phyloP scores from a whole-genome alignment of 768 basidiomycete genomes.

The Podaxis sp. region DNA sequence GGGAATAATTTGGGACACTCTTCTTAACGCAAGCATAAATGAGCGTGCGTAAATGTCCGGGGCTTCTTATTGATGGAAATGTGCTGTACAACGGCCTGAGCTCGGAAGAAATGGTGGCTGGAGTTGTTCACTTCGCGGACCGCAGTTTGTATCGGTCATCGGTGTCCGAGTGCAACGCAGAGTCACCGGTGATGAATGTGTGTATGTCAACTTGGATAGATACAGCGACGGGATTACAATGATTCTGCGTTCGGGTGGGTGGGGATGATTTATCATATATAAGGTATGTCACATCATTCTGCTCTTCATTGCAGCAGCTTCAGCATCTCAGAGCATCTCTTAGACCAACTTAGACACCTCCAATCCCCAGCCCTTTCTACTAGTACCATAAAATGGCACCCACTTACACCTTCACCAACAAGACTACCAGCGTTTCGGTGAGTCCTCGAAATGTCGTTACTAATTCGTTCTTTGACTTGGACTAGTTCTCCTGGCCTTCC shows the following conservation, averaged over 20 bases:
- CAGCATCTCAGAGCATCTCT: not conserved
- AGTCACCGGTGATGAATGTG: not conserved
- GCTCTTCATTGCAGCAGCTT: not conserved
- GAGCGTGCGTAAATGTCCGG: not conserved
- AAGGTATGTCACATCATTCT: not conserved
- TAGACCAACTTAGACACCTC: not conserved
- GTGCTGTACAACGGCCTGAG: not conserved
- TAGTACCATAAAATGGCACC: constrained; percentile 27
- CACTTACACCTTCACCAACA: constrained; percentile 45
- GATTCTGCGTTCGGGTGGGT: not conserved
- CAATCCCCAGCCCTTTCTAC: constrained; percentile 18
- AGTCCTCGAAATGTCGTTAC: not conserved
- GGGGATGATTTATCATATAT: not conserved
- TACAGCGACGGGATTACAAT: not conserved
- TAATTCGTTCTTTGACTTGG: not conserved
- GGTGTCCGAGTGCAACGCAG: not conserved
- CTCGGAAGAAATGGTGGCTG: not conserved
- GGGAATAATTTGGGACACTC: not conserved
- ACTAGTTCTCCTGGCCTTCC: constrained; percentile 53
- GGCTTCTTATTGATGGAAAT: not conserved
- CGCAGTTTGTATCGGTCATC: too few species aligned
- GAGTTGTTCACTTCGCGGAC: not conserved
- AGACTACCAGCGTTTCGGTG: constrained; percentile 39
- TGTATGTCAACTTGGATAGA: not conserved
- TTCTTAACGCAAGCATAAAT: not conserved